These are phyloP conservation scores for Ottelia alismoides DNA, from an alignment of 106 monocot genomes.

Conservation along the genomic window DNA sequence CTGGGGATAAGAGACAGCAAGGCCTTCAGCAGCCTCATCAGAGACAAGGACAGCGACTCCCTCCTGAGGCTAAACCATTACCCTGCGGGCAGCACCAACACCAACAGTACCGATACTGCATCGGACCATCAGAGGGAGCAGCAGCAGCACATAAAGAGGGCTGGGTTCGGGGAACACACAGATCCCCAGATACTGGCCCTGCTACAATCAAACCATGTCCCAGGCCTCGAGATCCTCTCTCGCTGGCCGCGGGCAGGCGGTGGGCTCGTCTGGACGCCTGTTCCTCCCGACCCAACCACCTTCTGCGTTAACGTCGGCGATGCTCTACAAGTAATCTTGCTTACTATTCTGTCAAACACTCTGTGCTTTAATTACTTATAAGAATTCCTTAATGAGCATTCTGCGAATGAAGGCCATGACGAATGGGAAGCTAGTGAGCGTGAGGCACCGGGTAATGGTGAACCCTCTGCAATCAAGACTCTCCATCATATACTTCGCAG, in stretches of 20 bases:
- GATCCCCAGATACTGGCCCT: conserved; percentile 80
- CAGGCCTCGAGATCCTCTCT: conserved; percentile 46
- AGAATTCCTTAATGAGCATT: too few relatives aligned
- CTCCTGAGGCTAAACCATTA: conserved; percentile 81
- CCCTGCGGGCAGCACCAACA: conserved; percentile 24
- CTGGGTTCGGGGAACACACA: conserved; percentile 85
- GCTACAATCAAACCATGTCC: conserved; percentile 53
- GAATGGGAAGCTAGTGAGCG: conserved; percentile 85
- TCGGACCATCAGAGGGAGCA: conserved; percentile 14
- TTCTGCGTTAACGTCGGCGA: conserved; percentile 90
- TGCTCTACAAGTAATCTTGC: conserved; percentile 38
- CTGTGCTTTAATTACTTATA: too few relatives aligned
- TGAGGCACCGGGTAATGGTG: conserved; percentile 73
- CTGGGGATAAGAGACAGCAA: conserved; percentile 42
- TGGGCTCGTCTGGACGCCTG: conserved; percentile 33
- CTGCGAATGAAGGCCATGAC: conserved; percentile 51
- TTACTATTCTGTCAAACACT: not conserved
- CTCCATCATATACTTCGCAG: conserved; percentile 83
- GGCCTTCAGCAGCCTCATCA: conserved; percentile 32
- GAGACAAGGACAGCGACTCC: conserved; percentile 66
- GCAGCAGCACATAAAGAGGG: conserved; percentile 1
- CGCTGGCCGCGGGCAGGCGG: conserved; percentile 25
- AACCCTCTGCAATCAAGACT: conserved; percentile 44
- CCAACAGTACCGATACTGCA: not conserved
- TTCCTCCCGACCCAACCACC: conserved; percentile 56